Evolutionary conservation across 2,329 filamentous ascomycete species (phyloP), one percentile per base, ranked within the genome.

Genomic region (Fusarium sarcochroum): DNA sequence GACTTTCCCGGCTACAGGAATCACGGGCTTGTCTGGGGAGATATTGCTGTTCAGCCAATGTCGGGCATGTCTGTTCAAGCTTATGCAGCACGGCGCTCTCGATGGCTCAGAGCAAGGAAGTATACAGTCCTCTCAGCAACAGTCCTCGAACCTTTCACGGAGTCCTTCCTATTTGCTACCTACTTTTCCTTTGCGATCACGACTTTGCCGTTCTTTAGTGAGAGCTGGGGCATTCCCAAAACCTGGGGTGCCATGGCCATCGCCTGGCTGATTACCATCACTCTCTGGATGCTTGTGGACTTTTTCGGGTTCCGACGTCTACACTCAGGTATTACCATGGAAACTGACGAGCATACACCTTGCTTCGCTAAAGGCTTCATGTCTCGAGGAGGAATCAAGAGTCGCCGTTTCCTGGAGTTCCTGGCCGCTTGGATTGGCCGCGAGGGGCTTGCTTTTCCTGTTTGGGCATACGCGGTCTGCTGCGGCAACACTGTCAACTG

Each of bases 61-160:
- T 89, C 90, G 5, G 88, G 89, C 69, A 97, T 97, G 87, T 90
- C 91, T 3, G 84, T 97, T 1, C 76, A 78, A 6, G 90, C 92
- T 27, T 98, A 97, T 76, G 86, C 93, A 45, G 91, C 90, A 7
- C 90, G 96, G 14, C 87, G 96, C 23, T 90, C 94, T 6, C 88
- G 96, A 51, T 99, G 96, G 96, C 83, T 98, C 23, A 89, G 96
- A 7, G 97, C 97, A 2, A 86, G 96, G 45, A 99, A 99, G 78
- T 98, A 93, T 83, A 98, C 95, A 0, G 96, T 99, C 15, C 86
- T 93, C 3, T 84, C 91, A 0, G 97, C 96, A 0, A 98, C 97
- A 0, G 82, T 98, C 2, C 93, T 98, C 4, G 96, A 99, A 76
- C 96, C 95, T 0, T 94, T 94, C 3, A 94, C 97, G 1, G 96